phyloP scores from a whole-genome alignment of 164 flowering plant genomes.

The Aristolochia contorta region DNA sequence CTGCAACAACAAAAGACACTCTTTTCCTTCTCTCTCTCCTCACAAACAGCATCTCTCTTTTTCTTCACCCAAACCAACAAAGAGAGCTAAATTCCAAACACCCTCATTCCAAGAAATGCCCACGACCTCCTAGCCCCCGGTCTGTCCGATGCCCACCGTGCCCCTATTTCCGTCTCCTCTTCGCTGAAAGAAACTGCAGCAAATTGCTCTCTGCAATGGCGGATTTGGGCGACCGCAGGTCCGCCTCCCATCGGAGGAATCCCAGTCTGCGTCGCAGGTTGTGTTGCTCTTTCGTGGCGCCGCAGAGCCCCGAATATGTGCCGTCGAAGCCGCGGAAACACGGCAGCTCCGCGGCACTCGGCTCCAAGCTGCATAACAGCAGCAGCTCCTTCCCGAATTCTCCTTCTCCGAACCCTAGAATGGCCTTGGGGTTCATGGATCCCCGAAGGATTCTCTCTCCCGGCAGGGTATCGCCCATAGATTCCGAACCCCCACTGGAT shows the following conservation, averaged over 20 bases:
- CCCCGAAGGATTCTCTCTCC: conserved; percentile 78
- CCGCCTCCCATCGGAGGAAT: conserved; percentile 8
- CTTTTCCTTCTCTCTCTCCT: neutral
- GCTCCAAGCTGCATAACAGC: conserved; percentile 23
- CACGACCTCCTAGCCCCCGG: neutral
- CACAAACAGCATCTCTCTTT: neutral
- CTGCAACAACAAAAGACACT: too few species aligned
- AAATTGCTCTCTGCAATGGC: conserved; percentile 14
- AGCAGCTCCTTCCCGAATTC: conserved; percentile 3
- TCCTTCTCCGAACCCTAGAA: conserved; percentile 48
- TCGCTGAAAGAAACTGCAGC: too few species aligned
- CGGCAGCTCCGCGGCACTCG: conserved; percentile 12
- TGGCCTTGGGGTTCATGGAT: conserved; percentile 37
- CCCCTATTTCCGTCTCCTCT: too few species aligned
- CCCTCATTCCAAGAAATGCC: neutral
- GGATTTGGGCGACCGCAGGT: conserved; percentile 14
- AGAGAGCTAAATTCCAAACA: conserved; percentile 4
- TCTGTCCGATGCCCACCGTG: too few species aligned
- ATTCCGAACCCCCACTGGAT: conserved; percentile 25
- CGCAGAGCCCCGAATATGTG: conserved; percentile 49
- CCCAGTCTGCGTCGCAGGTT: conserved; percentile 30
- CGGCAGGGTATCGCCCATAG: conserved; percentile 89
- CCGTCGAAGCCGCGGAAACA: conserved; percentile 4
- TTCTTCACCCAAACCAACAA: conserved; percentile 3
- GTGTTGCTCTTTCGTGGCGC: conserved; percentile 68